Conservation (phyloP, 345 rosid species). For the Erysimum cheiranthoides region DNA sequence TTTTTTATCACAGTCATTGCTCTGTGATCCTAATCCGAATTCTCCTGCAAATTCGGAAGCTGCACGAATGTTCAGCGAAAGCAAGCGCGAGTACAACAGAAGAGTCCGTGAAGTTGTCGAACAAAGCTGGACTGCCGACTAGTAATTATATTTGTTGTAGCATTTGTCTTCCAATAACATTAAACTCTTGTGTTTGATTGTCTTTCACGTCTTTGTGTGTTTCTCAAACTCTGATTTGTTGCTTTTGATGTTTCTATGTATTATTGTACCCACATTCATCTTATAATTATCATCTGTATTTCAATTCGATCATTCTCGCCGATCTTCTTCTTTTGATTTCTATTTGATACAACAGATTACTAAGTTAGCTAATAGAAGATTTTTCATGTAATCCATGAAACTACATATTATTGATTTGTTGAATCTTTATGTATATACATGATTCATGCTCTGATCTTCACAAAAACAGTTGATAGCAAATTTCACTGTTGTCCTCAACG, state of each 20-base stretch:
- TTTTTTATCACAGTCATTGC: slow-evolving; percentile 67
- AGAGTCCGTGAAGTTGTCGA: slow-evolving; percentile 87
- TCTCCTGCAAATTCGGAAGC: slow-evolving; percentile 99
- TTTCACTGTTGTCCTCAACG: neutral
- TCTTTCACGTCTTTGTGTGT: slow-evolving; percentile 24
- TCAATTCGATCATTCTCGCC: neutral
- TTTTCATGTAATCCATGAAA: neutral
- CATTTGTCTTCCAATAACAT: slow-evolving; percentile 24
- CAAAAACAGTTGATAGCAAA: slow-evolving; percentile 55
- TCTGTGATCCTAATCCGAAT: slow-evolving; percentile 95
- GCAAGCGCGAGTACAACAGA: slow-evolving; percentile 92
- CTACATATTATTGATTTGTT: slow-evolving; percentile 19
- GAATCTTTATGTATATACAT: too few relatives aligned
- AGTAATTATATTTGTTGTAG: slow-evolving; percentile 30
- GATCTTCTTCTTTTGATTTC: neutral
- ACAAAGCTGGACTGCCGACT: slow-evolving; percentile 97
- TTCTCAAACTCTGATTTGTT: slow-evolving; percentile 36
- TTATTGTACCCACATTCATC: slow-evolving; percentile 3
- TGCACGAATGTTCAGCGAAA: slow-evolving; percentile 94
- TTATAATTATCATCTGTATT: slow-evolving; percentile 19
- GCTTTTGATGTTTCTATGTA: slow-evolving; percentile 27
- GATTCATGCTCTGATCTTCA: slow-evolving; percentile 53
- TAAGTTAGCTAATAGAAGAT: neutral
- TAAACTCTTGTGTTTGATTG: slow-evolving; percentile 33
- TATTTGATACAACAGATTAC: neutral